Evolutionary conservation across 805 yeast species (phyloP).

Genomic region (Lipomyces orientalis): DNA sequence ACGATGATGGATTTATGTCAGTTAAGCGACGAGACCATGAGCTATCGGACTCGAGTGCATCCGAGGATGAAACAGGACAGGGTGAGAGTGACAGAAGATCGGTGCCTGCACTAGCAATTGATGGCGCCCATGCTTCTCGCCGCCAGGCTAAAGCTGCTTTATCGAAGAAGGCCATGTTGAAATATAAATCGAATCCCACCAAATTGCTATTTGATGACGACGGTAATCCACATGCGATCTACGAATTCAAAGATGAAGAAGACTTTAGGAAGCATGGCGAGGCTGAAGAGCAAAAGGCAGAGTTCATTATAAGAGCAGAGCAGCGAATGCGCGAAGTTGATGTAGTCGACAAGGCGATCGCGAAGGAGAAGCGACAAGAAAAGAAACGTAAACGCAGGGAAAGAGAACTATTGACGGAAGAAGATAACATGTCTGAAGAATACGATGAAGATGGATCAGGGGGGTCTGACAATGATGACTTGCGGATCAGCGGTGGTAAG

Average conservation of each 20-base stretch:
- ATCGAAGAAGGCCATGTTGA: conserved; percentile 73
- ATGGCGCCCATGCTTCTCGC: conserved; percentile 73
- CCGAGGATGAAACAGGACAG: conserved; percentile 52
- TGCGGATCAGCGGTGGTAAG: conserved; percentile 56
- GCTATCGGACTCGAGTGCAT: conserved; percentile 42
- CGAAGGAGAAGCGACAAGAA: conserved; percentile 77
- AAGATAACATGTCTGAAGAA: conserved; percentile 42
- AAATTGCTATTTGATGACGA: conserved; percentile 92
- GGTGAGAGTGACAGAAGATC: conserved; percentile 4
- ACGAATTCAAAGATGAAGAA: conserved; percentile 88
- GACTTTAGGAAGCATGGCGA: conserved; percentile 77
- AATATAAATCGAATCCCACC: conserved; percentile 69
- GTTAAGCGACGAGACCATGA: conserved; percentile 81
- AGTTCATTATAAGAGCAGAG: conserved; percentile 70
- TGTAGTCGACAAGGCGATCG: conserved; percentile 74
- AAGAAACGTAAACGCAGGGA: conserved; percentile 73
- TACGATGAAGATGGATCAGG: conserved; percentile 43
- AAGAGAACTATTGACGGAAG: conserved; percentile 44
- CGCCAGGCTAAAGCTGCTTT: conserved; percentile 84
- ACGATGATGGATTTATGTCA: conserved; percentile 76
- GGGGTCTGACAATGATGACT: conserved; percentile 48
- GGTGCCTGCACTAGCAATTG: conserved; percentile 44
- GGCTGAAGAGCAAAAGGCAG: conserved; percentile 68
- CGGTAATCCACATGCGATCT: conserved; percentile 87
- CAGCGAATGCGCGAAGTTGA: conserved; percentile 75